Evolutionary conservation across 306 rosid genomes (phyloP).

Genomic region (Adenanthera pavonina): DNA sequence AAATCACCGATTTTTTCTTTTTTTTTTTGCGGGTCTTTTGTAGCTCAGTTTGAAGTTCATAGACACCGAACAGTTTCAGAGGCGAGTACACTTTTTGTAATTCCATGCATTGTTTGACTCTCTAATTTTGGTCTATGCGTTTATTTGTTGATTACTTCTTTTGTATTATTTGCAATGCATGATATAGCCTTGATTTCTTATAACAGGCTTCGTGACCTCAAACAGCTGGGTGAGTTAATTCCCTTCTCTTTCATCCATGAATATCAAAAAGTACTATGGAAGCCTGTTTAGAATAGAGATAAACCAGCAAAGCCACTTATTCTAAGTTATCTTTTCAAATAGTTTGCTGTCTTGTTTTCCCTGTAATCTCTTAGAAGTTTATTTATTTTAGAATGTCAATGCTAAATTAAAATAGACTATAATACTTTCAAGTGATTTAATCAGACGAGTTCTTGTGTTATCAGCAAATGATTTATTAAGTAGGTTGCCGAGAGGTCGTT

Average conservation of each 20-base stretch:
- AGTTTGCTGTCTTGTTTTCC: constrained; percentile 25
- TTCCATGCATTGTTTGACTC: constrained; percentile 17
- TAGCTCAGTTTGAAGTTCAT: constrained; percentile 91
- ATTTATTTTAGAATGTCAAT: not conserved
- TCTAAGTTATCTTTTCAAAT: constrained; percentile 12
- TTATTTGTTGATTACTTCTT: not conserved
- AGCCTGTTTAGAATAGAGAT: constrained; percentile 14
- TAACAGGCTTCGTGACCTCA: constrained; percentile 93
- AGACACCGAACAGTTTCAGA: constrained; percentile 92
- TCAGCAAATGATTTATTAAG: not conserved
- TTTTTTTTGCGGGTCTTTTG: constrained; percentile 22
- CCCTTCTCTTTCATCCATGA: constrained; percentile 4
- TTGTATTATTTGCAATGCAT: not conserved
- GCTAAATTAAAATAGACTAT: not conserved
- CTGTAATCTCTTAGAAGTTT: constrained; percentile 15
- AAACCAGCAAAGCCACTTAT: not conserved
- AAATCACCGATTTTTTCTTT: not conserved
- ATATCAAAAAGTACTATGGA: not conserved
- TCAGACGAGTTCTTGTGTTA: constrained; percentile 3
- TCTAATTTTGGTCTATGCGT: not conserved
- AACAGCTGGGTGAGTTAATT: constrained; percentile 82
- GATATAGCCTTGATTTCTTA: constrained; percentile 1
- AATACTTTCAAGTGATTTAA: not conserved
- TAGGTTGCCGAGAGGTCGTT: not conserved
- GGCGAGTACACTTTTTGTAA: constrained; percentile 53